Conservation (phyloP, 2,329 filamentous ascomycete genomes). For the Neofusicoccum umdonicola region DNA sequence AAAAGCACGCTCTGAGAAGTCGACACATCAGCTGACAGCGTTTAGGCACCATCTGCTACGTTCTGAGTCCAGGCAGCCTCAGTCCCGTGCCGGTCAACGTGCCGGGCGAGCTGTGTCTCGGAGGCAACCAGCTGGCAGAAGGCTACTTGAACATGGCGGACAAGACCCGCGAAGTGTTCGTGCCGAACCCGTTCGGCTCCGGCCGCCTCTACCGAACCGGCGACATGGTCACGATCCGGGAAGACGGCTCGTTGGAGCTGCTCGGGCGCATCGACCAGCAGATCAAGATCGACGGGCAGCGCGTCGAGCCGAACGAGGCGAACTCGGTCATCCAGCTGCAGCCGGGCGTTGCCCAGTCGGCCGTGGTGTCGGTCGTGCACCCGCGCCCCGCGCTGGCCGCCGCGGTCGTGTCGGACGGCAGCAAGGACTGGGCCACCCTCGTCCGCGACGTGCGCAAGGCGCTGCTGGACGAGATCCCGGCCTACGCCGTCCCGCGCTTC, state of each 20-base stretch:
- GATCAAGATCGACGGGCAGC: conserved; percentile 19
- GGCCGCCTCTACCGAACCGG: conserved; percentile 18
- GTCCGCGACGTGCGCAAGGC: too few species aligned
- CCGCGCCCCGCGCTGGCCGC: too few species aligned
- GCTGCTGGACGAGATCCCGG: too few species aligned
- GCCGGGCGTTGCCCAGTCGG: too few species aligned
- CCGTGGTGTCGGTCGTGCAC: too few species aligned
- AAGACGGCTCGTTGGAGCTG: conserved; percentile 16
- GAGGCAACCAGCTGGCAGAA: conserved; percentile 29
- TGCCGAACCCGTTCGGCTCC: conserved; percentile 19
- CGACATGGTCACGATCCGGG: conserved; percentile 6
- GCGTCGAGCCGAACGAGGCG: conserved; percentile 13
- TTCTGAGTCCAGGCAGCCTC: conserved; percentile 15
- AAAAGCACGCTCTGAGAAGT: too few species aligned
- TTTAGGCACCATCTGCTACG: conserved; percentile 3
- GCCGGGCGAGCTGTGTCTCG: conserved; percentile 70
- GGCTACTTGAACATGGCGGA: conserved; percentile 17
- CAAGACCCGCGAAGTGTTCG: conserved; percentile 10
- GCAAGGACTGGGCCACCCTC: too few species aligned
- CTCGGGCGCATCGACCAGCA: conserved; percentile 18
- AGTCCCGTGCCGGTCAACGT: conserved; percentile 15
- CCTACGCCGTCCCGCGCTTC: too few species aligned
- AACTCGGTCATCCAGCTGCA: neutral
- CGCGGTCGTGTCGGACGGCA: too few species aligned
- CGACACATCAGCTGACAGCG: too few species aligned